These are phyloP conservation scores for Aspergillus pseudonomiae DNA, from an alignment of 2,329 filamentous ascomycete genomes.

Conservation along the genomic window DNA sequence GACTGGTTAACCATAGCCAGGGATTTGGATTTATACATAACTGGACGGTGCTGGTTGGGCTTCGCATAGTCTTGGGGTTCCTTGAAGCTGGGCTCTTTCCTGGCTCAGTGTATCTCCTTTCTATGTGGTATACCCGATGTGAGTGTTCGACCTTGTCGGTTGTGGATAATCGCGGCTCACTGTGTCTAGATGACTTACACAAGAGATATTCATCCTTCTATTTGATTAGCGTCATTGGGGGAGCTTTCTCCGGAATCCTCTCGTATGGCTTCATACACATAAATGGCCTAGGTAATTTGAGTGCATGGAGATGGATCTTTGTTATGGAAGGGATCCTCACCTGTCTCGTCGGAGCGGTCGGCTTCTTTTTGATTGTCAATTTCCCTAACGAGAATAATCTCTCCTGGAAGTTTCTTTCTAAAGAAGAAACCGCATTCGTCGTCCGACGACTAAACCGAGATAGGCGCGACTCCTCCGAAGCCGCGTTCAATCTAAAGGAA, in stretches of 20 bases:
- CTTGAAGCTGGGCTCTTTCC: constrained; percentile 51
- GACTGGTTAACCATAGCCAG: not conserved
- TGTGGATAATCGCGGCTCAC: not conserved
- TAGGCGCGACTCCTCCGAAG: constrained; percentile 54
- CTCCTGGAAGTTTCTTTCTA: constrained; percentile 36
- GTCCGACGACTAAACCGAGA: constrained; percentile 57
- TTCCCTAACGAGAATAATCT: constrained; percentile 37
- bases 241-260: constrained; percentile 51
- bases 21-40: constrained; percentile 28
- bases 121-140: constrained; percentile 55
- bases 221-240: constrained; percentile 50
- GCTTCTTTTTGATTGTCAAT: constrained; percentile 37
- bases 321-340: constrained; percentile 28
- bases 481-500: constrained; percentile 48
- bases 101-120: constrained; percentile 50
- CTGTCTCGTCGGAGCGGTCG: constrained; percentile 26
- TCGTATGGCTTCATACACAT: constrained; percentile 31
- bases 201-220: constrained; percentile 49
- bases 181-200: constrained; percentile 28
- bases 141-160: constrained; percentile 43
- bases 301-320: constrained; percentile 11
- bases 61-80: constrained; percentile 47
- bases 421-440: constrained; percentile 51
- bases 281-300: not conserved
- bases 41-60: constrained; percentile 42